Evolutionary conservation across 139 green algal species (phyloP).

Genomic region (Trebouxia sp.): DNA sequence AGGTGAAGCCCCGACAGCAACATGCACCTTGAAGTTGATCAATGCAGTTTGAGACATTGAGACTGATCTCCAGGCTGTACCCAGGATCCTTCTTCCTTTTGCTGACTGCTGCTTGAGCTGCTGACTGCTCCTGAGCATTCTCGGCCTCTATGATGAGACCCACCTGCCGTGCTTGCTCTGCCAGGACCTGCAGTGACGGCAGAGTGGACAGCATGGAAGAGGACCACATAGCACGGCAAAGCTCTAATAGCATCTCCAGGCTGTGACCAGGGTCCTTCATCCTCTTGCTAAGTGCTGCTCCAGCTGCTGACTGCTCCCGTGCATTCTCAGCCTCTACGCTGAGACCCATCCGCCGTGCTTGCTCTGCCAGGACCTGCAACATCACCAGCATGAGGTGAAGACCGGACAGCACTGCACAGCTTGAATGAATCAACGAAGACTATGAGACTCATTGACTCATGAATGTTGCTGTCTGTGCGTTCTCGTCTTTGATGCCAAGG

Average conservation of each 20-base stretch:
- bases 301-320: neutral
- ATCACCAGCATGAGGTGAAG: too few species aligned
- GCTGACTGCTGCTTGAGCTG: conserved; percentile 31
- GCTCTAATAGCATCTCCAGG: too few species aligned
- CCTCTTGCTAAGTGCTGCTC: neutral
- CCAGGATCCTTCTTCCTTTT: conserved; percentile 29
- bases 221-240: too few species aligned
- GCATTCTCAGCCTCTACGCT: neutral
- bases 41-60: too few species aligned
- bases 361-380: conserved; percentile 57
- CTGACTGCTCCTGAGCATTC: conserved; percentile 33
- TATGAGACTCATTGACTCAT: conserved; percentile 33
- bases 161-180: conserved; percentile 62
- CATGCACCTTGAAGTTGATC: too few species aligned
- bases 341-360: too few species aligned
- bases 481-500: conserved; percentile 51
- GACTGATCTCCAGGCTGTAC: conserved; percentile 35
- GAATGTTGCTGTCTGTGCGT: conserved; percentile 36
- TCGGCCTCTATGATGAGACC: conserved; percentile 60
- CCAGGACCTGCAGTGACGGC: conserved; percentile 44
- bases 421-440: too few species aligned
- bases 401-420: too few species aligned
- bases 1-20: too few species aligned
- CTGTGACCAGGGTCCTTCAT: neutral
- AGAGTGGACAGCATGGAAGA: too few species aligned